These are phyloP conservation scores for Ophiocordyceps robertsii DNA, from an alignment of 2,329 filamentous ascomycete genomes.

Conservation along the genomic window DNA sequence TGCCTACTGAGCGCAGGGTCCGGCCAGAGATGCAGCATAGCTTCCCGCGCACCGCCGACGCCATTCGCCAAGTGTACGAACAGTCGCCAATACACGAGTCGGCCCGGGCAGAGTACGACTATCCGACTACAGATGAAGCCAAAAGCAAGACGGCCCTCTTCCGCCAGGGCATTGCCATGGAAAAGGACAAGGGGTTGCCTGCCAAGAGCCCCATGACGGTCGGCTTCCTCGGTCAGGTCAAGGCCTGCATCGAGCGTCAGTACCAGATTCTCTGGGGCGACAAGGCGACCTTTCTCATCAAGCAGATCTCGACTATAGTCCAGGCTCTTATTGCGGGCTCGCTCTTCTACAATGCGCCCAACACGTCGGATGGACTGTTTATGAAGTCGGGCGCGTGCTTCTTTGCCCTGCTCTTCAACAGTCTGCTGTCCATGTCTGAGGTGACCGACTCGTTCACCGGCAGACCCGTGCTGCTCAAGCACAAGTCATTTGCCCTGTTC, in stretches of 20 bases:
- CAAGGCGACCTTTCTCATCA: constrained; percentile 49
- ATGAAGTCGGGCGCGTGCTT: constrained; percentile 51
- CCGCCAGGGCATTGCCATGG: constrained; percentile 32
- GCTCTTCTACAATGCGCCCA: constrained; percentile 51
- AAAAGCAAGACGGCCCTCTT: constrained; percentile 39
- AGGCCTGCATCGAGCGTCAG: constrained; percentile 41
- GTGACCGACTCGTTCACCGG: constrained; percentile 50
- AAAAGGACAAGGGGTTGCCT: constrained; percentile 40
- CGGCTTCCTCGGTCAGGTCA: constrained; percentile 40
- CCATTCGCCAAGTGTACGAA: constrained; percentile 35
- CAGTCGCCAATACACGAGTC: constrained; percentile 31
- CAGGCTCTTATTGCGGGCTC: constrained; percentile 53
- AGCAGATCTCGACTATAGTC: constrained; percentile 40
- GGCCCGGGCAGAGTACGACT: constrained; percentile 44
- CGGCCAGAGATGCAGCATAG: constrained; percentile 21
- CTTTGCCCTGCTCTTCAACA: constrained; percentile 49
- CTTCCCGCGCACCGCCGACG: constrained; percentile 30
- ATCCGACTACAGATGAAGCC: constrained; percentile 35
- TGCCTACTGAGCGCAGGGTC: constrained; percentile 55
- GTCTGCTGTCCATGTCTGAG: constrained; percentile 50
- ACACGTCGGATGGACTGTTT: constrained; percentile 46
- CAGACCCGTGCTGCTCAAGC: constrained; percentile 44
- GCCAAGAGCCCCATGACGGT: constrained; percentile 43
- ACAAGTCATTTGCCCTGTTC: constrained; percentile 42
- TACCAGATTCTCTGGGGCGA: constrained; percentile 55